Evolutionary conservation across 257 asterid genomes (phyloP).

Genomic region (Nicotiana noctiflora): DNA sequence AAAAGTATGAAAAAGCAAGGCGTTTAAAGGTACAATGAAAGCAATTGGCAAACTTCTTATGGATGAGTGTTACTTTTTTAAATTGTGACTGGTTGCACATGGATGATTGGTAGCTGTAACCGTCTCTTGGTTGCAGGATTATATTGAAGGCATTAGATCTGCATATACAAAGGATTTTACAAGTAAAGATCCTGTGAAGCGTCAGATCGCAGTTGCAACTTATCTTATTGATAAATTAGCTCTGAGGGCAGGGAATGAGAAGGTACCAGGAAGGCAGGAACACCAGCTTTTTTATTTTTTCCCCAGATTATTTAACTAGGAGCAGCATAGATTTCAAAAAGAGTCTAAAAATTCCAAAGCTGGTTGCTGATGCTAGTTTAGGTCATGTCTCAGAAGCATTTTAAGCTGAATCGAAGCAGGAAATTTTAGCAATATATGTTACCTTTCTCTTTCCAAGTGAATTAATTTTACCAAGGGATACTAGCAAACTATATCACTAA

Average conservation of each 20-base stretch:
- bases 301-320: background rate
- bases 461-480: background rate
- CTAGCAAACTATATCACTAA: background rate
- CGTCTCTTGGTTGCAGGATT: constrained; percentile 47
- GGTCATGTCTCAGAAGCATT: background rate
- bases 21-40: constrained; percentile 53
- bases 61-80: background rate
- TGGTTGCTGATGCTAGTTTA: background rate
- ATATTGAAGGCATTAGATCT: constrained; percentile 65
- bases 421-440: background rate
- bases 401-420: background rate
- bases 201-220: constrained; percentile 96
- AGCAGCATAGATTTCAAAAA: background rate
- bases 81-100: background rate
- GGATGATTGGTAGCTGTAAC: constrained; percentile 19
- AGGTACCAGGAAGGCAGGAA: constrained; percentile 44
- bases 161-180: constrained; percentile 73
- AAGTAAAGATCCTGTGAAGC: constrained; percentile 67
- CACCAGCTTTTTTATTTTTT: constrained; percentile 5
- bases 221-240: constrained; percentile 97
- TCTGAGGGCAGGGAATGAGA: constrained; percentile 99
- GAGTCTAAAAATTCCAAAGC: background rate
- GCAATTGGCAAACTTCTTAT: background rate
- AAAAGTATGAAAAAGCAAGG: constrained; percentile 96
- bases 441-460: background rate